Evolutionary conservation across 2,329 filamentous ascomycete genomes (phyloP).

Genomic region (Pestalotiopsis sp.): DNA sequence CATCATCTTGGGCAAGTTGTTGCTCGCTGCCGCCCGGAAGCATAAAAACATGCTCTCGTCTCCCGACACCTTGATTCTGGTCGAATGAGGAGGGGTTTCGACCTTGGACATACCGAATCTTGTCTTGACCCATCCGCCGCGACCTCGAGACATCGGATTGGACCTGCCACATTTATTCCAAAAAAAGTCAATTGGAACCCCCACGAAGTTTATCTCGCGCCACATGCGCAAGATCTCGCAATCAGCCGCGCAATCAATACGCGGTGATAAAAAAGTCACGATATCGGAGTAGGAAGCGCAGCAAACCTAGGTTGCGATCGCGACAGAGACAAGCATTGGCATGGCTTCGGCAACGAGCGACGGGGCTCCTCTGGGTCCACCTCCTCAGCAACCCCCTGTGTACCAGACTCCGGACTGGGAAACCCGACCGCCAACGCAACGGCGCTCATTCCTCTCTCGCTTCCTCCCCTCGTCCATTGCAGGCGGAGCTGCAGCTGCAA

Average conservation of each 20-base stretch:
- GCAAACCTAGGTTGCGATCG: not conserved
- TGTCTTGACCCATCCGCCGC: no score
- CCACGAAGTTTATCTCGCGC: not conserved
- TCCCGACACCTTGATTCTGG: not conserved
- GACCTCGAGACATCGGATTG: not conserved
- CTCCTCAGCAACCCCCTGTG: constrained; percentile 10
- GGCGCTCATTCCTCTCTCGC: constrained; percentile 12
- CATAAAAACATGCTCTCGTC: not conserved
- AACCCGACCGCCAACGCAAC: constrained; percentile 9
- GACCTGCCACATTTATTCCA: not conserved
- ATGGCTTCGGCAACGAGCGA: not conserved
- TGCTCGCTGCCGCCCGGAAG: not conserved
- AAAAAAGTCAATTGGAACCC: not conserved
- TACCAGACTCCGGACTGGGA: constrained; percentile 21
- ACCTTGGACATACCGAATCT: not conserved
- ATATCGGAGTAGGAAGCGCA: not conserved
- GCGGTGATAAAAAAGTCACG: not conserved
- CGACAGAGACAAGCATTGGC: not conserved
- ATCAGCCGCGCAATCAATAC: not conserved
- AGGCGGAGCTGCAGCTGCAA: not conserved
- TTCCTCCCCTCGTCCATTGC: constrained; percentile 1
- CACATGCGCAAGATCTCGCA: not conserved
- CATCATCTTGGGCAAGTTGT: not conserved
- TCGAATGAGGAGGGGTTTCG: not conserved
- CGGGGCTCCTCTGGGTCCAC: not conserved